These are phyloP conservation scores for Blastomyces gilchristii DNA, from an alignment of 2,329 filamentous ascomycete species.

Conservation along the genomic window DNA sequence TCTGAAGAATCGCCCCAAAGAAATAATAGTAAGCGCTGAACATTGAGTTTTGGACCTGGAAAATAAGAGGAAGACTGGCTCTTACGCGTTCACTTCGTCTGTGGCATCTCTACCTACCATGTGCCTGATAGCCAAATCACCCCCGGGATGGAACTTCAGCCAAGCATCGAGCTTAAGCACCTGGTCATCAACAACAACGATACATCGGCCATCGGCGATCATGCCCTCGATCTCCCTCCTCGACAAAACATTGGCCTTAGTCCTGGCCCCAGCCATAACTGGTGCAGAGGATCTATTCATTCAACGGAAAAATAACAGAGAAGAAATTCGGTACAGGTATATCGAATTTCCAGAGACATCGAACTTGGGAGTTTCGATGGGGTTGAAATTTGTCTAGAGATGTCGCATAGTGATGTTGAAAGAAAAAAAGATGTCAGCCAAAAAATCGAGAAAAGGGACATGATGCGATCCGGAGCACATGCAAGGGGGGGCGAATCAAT, in stretches of 20 bases:
- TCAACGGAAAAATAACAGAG: neutral
- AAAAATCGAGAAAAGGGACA: neutral
- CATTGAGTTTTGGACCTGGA: neutral
- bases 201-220: slow-evolving; percentile 67
- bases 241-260: slow-evolving; percentile 44
- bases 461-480: neutral
- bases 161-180: slow-evolving; percentile 83
- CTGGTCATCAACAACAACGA: slow-evolving; percentile 69
- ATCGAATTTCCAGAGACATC: slow-evolving; percentile 6
- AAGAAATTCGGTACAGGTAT: neutral
- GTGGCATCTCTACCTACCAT: slow-evolving; percentile 92
- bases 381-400: neutral
- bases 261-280: neutral
- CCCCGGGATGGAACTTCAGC: slow-evolving; percentile 83
- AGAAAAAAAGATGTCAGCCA: neutral
- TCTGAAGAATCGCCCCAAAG: slow-evolving; percentile 36
- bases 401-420: neutral
- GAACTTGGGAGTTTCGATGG: neutral
- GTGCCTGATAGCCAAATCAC: slow-evolving; percentile 78
- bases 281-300: neutral
- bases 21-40: slow-evolving; percentile 12
- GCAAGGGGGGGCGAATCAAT: neutral
- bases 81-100: slow-evolving; percentile 81
- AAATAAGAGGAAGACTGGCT: neutral
- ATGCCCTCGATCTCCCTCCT: slow-evolving; percentile 63